Evolutionary conservation across 805 yeast genomes (phyloP).

Genomic region (Lachancea nothofagi): DNA sequence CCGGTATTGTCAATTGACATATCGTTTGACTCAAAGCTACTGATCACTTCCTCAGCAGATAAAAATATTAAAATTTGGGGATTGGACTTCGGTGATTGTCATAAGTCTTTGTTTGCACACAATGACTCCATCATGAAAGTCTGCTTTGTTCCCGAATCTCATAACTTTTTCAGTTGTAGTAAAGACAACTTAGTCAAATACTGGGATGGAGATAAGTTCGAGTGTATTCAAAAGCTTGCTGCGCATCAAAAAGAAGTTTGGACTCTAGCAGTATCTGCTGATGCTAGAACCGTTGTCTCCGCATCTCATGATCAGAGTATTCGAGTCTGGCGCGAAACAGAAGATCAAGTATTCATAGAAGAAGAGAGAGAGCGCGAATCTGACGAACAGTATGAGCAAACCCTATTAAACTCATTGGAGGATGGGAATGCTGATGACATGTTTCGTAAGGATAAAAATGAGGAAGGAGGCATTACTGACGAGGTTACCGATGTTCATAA

Average conservation of each 20-base stretch:
- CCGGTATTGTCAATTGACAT: slow-evolving; percentile 93
- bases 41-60: slow-evolving; percentile 93
- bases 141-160: slow-evolving; percentile 74
- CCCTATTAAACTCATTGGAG: slow-evolving; percentile 67
- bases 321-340: slow-evolving; percentile 89
- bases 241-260: slow-evolving; percentile 93
- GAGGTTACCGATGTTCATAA: slow-evolving; percentile 63
- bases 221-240: slow-evolving; percentile 78
- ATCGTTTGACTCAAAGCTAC: slow-evolving; percentile 78
- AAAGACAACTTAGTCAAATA: slow-evolving; percentile 87
- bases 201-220: slow-evolving; percentile 99
- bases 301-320: slow-evolving; percentile 92
- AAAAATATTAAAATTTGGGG: slow-evolving; percentile 99
- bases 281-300: slow-evolving; percentile 68
- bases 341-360: slow-evolving; percentile 92
- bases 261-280: slow-evolving; percentile 73
- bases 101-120: slow-evolving; percentile 92
- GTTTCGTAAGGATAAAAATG: slow-evolving; percentile 35
- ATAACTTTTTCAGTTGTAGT: slow-evolving; percentile 82
- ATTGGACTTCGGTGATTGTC: slow-evolving; percentile 97
- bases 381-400: slow-evolving; percentile 87
- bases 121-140: slow-evolving; percentile 93
- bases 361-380: slow-evolving; percentile 95
- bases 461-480: slow-evolving; percentile 41
- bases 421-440: slow-evolving; percentile 43